Evolutionary conservation across 164 flowering plant genomes (phyloP).

Genomic region (Euptelea pleiosperma): DNA sequence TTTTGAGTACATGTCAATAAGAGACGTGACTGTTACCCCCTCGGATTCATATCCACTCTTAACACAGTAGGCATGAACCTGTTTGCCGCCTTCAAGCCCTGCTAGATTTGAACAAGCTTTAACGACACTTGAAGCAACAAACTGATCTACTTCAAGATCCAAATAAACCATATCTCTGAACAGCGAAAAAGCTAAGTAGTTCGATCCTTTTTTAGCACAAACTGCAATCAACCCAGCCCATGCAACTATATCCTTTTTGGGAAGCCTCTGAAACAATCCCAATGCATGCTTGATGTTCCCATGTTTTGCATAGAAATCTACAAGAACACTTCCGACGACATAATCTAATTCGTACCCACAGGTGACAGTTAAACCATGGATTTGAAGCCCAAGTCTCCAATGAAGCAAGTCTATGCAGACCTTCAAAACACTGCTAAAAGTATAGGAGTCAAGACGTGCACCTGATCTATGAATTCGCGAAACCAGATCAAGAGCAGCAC

Average conservation of each 20-base stretch:
- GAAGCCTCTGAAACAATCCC: constrained; percentile 18
- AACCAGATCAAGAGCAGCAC: constrained; percentile 18
- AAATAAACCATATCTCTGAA: constrained; percentile 24
- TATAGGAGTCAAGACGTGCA: constrained; percentile 19
- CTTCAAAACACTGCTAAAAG: constrained; percentile 26
- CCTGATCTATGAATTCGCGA: constrained; percentile 19
- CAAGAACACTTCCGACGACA: constrained; percentile 24
- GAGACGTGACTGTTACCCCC: constrained; percentile 19
- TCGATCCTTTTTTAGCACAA: constrained; percentile 19
- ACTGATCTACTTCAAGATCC: constrained; percentile 23
- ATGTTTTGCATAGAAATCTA: constrained; percentile 25
- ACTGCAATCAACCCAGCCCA: constrained; percentile 26
- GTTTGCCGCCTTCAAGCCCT: constrained; percentile 24
- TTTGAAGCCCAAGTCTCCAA: constrained; percentile 23
- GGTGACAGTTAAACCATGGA: constrained; percentile 28
- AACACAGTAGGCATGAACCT: constrained; percentile 21
- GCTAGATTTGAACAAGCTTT: constrained; percentile 25
- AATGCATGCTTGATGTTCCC: constrained; percentile 15
- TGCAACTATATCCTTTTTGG: constrained; percentile 24
- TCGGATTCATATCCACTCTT: constrained; percentile 25
- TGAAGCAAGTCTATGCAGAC: constrained; percentile 9
- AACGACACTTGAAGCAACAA: constrained; percentile 25
- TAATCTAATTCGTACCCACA: constrained; percentile 23
- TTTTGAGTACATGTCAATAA: constrained; percentile 28
- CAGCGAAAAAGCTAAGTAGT: constrained; percentile 23